Evolutionary conservation across 2,329 filamentous ascomycete genomes (phyloP), one percentile per base, ranked within the genome.

Genomic region (Ceratocystis eucalypticola): DNA sequence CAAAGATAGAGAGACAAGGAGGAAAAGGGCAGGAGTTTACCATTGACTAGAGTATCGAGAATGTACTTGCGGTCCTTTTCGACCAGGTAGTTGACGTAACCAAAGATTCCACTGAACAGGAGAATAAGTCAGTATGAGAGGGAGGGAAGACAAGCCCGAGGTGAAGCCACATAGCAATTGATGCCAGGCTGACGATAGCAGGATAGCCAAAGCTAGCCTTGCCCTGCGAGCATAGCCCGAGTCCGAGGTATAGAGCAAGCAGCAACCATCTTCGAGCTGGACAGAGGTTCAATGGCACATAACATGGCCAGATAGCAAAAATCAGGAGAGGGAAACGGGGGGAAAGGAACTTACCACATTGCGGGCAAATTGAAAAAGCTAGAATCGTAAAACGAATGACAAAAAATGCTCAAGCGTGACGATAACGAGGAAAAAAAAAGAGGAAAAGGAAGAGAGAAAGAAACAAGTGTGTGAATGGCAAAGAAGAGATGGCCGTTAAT

Each of bases 51-150:
- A 70, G 93, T 97, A 76, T 96, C 87, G 75, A 97, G 84, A 77
- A 97, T 96, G 80, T 88, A 95, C 79, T 90, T 92, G 77, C 94
- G 86, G 81, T 97, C 93, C 85, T 96, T 96, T 84, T 97, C 94
- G 76, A 97, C 91, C 77, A 97, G 82, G 80, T 97, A 97, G 82
- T 97, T 97, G 82, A 97, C 90, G 84, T 97, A 97, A 74, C 93
- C 93, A 81, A 97, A 95, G 79, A 94, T 95, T 78, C 90, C 90
- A 87, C 89, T 93, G 70, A 69, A 68, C 68, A 67, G 69, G 63
- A 69, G 66, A 50, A 69, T 69, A 59, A 10, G 63, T 65, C 50
- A 67, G 55, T 53, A 65, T 68, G 61, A 59, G 44, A 61, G 64
- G 20, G 61, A 61, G 44, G 64, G 53, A 62, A 64, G 48, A 68